Evolutionary conservation across 73 alveolate genomes (phyloP).

Genomic region (Halteria grandinella): DNA sequence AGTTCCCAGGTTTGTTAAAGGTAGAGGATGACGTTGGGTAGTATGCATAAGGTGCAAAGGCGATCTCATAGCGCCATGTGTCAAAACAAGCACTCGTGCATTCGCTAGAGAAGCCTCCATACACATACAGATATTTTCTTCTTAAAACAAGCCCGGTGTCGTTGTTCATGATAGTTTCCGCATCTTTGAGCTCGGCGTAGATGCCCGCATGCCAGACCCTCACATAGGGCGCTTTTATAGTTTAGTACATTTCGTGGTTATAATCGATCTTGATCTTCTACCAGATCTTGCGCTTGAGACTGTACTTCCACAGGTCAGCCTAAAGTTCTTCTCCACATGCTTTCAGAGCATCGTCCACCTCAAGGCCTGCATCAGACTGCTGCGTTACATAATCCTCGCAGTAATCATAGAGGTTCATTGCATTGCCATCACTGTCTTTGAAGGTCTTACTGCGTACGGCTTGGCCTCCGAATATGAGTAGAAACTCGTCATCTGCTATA

Average conservation of each 20-base stretch:
- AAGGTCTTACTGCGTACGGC: slow-evolving; percentile 54
- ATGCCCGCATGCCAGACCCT: slow-evolving; percentile 71
- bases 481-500: slow-evolving; percentile 55
- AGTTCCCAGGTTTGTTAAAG: slow-evolving; percentile 7
- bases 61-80: slow-evolving; percentile 74
- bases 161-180: slow-evolving; percentile 10
- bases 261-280: slow-evolving; percentile 57
- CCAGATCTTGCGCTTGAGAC: slow-evolving; percentile 60
- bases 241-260: slow-evolving; percentile 39
- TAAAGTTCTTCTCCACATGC: slow-evolving; percentile 71
- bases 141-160: slow-evolving; percentile 1
- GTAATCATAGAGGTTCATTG: slow-evolving; percentile 23
- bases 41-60: slow-evolving; percentile 62
- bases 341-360: slow-evolving; percentile 12
- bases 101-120: slow-evolving; percentile 79
- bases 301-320: slow-evolving; percentile 73
- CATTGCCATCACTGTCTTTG: slow-evolving; percentile 49
- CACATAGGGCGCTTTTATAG: slow-evolving; percentile 53
- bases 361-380: neutral
- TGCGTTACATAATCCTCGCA: slow-evolving; percentile 53
- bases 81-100: slow-evolving; percentile 78
- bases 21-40: slow-evolving; percentile 58
- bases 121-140: slow-evolving; percentile 67
- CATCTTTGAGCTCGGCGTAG: slow-evolving; percentile 15
- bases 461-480: slow-evolving; percentile 75